Conservation (phyloP, 106 monocot species). For the Acorus gramineus region DNA sequence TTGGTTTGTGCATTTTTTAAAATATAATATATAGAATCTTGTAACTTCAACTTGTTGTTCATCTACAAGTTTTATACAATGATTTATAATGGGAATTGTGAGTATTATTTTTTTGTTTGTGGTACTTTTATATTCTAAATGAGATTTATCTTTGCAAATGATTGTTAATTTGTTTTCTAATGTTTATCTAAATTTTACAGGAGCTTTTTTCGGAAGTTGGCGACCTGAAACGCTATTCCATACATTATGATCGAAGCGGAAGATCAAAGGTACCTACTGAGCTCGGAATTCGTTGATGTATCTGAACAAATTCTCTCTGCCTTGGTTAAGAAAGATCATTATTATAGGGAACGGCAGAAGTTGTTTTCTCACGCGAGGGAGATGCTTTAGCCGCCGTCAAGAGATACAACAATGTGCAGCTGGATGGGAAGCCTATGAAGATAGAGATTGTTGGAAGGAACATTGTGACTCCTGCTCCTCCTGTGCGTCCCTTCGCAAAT, state of each 20-base stretch:
- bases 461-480: no score
- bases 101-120: no score
- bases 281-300: background rate
- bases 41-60: no score
- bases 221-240: constrained; percentile 52
- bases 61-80: no score
- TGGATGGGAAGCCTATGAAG: constrained; percentile 97
- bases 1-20: no score
- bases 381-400: constrained; percentile 85
- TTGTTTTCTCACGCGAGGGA: constrained; percentile 66
- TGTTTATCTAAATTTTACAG: constrained; percentile 12
- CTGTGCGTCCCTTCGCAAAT: no score
- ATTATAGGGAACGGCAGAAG: constrained; percentile 86
- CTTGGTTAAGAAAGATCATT: background rate
- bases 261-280: constrained; percentile 25
- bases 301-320: background rate
- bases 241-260: constrained; percentile 88
- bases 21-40: no score
- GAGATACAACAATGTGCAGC: constrained; percentile 87
- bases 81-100: no score
- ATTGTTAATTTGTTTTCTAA: no score
- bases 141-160: no score
- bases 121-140: no score
- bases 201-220: constrained; percentile 95
- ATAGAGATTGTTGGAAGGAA: constrained; percentile 71